A percentile compares a stretch with the other conserved stretches of the same genome.
phyloP scores from a whole-genome alignment of 1,284 basidiomycete genomes.

The Xerocomus minutiporus region DNA sequence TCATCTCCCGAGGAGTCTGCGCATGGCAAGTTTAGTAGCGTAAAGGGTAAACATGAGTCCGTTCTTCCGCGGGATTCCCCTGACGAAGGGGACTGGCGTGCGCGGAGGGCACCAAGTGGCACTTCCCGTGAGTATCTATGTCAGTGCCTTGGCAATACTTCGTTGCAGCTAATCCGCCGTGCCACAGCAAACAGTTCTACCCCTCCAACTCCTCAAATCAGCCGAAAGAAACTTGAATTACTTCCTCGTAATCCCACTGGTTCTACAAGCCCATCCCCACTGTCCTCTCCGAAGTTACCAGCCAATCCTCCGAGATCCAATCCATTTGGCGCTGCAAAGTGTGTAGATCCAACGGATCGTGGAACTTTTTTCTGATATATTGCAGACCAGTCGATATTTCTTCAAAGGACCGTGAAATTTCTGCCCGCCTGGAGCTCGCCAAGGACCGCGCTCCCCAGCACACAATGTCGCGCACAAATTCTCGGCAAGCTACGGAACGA shows the following conservation, averaged over 20 bases:
- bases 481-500: constrained; percentile 58
- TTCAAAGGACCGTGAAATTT: constrained; percentile 70
- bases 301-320: constrained; percentile 46
- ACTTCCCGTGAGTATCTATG: constrained; percentile 53
- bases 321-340: constrained; percentile 89
- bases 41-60: constrained; percentile 50
- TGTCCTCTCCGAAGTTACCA: constrained; percentile 70
- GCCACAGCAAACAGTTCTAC: constrained; percentile 63
- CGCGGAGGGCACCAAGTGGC: constrained; percentile 42
- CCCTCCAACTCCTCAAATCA: constrained; percentile 73
- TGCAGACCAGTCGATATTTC: constrained; percentile 81
- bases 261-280: constrained; percentile 62
- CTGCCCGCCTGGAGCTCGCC: constrained; percentile 56
- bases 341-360: constrained; percentile 22
- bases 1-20: constrained; percentile 38
- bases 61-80: constrained; percentile 42
- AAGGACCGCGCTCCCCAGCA: constrained; percentile 49
- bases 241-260: constrained; percentile 66
- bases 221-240: constrained; percentile 77
- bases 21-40: constrained; percentile 48
- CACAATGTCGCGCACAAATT: constrained; percentile 67
- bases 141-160: neutral
- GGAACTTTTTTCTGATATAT: constrained; percentile 7
- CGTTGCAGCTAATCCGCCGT: constrained; percentile 6
- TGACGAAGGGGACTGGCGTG: constrained; percentile 64